Evolutionary conservation across 257 asterid species (phyloP), one percentile per base, ranked within the genome.

Genomic region (Solanum neorickii): DNA sequence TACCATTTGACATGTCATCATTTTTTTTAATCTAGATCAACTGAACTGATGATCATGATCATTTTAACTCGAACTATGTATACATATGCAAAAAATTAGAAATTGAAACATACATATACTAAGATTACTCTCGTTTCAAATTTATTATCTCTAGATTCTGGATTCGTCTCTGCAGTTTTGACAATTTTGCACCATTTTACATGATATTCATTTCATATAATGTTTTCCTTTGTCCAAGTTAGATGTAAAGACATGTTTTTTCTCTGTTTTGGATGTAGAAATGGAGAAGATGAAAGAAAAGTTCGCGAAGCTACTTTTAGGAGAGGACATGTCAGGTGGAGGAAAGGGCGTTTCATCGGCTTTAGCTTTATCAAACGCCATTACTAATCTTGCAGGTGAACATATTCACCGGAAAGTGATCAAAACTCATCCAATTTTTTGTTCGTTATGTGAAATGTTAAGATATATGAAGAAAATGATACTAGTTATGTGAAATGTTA

Each of bases 341-440:
- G 99, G 98, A 62, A 94, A 94, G 91, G 99, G 99, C 31, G 99
- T 96, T 90, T 92, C 99, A 74, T 94, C 99, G 23, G 99, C 99
- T 77, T 84, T 96, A 76, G 99, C 99, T 73, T 88, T 95, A 66
- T 96, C 99, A 20, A 96, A 96, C 33, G 96, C 99, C 91, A 92
- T 95, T 29, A 96, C 99, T 29, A 96, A 96, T 92, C 97, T 96
- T 89, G 94, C 99, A 35, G 98, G 99, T 94, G 92, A 47, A 13
- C 56, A 14, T 1, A 18, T 82, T 49, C 69, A 29, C 68, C 42
- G 16, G 23, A 46, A 78, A 46, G 31, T 65, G 33, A 73, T 70
- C 27, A 35, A 56, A 27, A 5, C 65, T 62, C 29, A 35, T 46
- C 56, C 23, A 73, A n/a, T 13, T 23, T 56, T 73, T 35, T 56